Base-by-base conservation (phyloP, 1,284 basidiomycete species). In the Cystobasidium pallidum region DNA sequence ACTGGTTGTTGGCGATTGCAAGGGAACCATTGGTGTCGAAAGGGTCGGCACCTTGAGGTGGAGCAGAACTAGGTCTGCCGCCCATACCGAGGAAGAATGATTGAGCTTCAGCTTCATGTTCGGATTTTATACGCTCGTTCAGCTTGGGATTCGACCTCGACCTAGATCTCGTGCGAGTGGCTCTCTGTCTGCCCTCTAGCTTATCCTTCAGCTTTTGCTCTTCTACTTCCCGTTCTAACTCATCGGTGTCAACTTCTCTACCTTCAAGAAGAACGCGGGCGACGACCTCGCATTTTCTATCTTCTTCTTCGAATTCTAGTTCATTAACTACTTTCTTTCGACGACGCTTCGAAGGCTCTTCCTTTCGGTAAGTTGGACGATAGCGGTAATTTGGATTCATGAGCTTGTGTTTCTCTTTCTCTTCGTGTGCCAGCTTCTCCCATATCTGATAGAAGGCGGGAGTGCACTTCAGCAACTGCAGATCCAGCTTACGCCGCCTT, bases 381-480 rank as follows among this genome's bases (percentile, higher is more conserved):
- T 79, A 80, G 4, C 76, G 75, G 71, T 80, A 80, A 30, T 77
- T 77, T 3, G 79, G 79, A 51, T 80, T 72, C 3, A 74, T 63
- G 19, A 58, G 43, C 65, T 70, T 72, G 63, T 80, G 79, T 41
- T 76, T 75, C 49, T 76, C 76, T 75, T 80, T 79, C 52, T 77
- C 77, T 43, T 72, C 63, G 43, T 72, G 47, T 19, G 79, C 79
- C 51, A 76, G 74, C 28, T 75, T 66, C 58, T 78, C 76, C 78
- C 78, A 80, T 64, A 78, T 76, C 47, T 64, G 30, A 32, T 57
- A 21, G 28, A 8, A 21, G 30, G 24, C 26, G 13, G 10, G 3
- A n/a, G 6, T n/a, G 34, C 21, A 21, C 19, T n/a, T 36, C 11
- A 30, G 36, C 11, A 24, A 15, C 13, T 21, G 11, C 2, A n/a